Base-by-base conservation (phyloP, 2,329 filamentous ascomycete genomes). In the Paraphoma sp. region DNA sequence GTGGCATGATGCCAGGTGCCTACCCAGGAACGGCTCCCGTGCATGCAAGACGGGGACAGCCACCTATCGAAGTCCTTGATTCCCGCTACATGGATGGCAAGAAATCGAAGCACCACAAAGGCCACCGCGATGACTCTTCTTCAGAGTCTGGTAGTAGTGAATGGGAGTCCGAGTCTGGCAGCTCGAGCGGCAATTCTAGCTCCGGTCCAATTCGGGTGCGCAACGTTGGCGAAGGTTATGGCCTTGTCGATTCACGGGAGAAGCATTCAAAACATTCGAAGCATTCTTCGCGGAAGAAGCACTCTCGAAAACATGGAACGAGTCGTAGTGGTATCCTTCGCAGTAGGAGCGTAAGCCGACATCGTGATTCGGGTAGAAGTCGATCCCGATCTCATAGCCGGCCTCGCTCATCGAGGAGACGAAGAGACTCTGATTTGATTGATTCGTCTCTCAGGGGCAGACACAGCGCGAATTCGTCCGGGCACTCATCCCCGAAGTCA, bases 221-320 rank as follows among this genome's bases (percentile, higher is more conserved):
- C 31, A 57, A 64, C n/a, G 59, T 71, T 16, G 68, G 71, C 9
- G 64, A 59, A 14, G 54, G 56, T 8, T 72, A 69, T 46, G 51
- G 48, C 6, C 46, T 61, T 38, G 49, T 66, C 10, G 56, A 45
- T 12, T 53, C 59, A 18, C 59, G 57, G 12, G 45, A 55, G 10
- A 55, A 56, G 29, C 50, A 48, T 4, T 57, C 55, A 1, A 56
- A 49, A 57, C 60, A 66, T 45, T 57, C 55, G 2, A 56, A 49
- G 58, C 60, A 66, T 45, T 52, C 51, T 18, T 41, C 48, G 42
- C 53, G 46, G 43, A 53, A 57, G 17, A 63, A 50, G 17, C 33
- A 36, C 6, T 36, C 33, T 54, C 56, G 9, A 58, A 48, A 30
- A 64, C 33, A 36, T 14, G 33, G 33, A 10, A 10, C 14, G 6